phyloP scores from a whole-genome alignment of 2,329 filamentous ascomycete genomes.

The Colletotrichum falcatum region DNA sequence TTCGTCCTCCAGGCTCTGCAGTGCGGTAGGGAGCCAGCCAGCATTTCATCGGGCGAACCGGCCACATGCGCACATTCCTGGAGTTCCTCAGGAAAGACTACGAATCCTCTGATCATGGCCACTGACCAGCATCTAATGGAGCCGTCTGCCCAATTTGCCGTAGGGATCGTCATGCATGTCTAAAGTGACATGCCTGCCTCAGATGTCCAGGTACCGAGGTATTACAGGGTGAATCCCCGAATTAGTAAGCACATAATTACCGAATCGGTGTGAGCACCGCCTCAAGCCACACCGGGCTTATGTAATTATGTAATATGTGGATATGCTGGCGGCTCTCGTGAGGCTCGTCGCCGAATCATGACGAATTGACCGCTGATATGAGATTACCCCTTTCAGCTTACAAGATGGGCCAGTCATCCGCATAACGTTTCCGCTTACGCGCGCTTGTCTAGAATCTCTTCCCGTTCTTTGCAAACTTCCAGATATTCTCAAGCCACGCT shows the following conservation, averaged over 20 bases:
- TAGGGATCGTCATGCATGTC: neutral
- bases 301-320: constrained; percentile 36
- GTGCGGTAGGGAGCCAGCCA: neutral
- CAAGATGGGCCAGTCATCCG: constrained; percentile 29
- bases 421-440: constrained; percentile 27
- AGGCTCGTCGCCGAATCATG: constrained; percentile 34
- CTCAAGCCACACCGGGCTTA: constrained; percentile 32
- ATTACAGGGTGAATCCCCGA: neutral
- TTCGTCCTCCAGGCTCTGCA: neutral
- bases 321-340: neutral
- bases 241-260: neutral
- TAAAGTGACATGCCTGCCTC: neutral
- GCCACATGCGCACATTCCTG: neutral
- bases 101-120: neutral
- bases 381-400: constrained; percentile 26
- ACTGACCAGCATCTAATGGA: neutral
- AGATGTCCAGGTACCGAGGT: neutral
- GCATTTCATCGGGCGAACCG: neutral
- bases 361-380: constrained; percentile 31
- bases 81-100: neutral
- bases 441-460: constrained; percentile 26
- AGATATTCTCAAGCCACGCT: constrained; percentile 24
- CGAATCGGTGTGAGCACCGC: neutral
- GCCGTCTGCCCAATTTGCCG: neutral
- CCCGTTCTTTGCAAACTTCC: constrained; percentile 24